These are phyloP conservation scores for Chromosphaera perkinsii DNA, from an alignment of 208 protist genomes.

Conservation along the genomic window DNA sequence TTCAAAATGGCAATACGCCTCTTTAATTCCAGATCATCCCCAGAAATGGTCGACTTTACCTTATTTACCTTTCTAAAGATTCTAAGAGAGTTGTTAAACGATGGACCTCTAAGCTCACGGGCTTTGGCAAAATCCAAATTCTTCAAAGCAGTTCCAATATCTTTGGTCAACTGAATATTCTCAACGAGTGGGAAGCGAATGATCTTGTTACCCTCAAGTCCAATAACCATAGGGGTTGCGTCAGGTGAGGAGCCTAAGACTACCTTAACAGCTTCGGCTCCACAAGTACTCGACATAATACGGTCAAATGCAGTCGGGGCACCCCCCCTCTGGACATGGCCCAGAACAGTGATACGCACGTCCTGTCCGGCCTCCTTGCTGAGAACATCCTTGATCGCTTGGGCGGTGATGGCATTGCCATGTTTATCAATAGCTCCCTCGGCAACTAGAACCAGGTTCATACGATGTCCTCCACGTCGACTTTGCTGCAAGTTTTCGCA, in stretches of 20 bases:
- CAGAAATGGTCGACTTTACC: background rate
- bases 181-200: background rate
- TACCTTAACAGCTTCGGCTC: slow-evolving; percentile 9
- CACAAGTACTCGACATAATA: slow-evolving; percentile 25
- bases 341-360: slow-evolving; percentile 55
- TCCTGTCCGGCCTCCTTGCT: slow-evolving; percentile 38
- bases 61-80: background rate
- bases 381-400: slow-evolving; percentile 34
- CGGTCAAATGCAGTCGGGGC: slow-evolving; percentile 53
- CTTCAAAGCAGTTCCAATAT: background rate
- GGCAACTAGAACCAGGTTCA: slow-evolving; percentile 48
- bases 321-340: slow-evolving; percentile 61
- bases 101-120: slow-evolving; percentile 7
- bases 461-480: slow-evolving; percentile 15
- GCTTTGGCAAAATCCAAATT: slow-evolving; percentile 23
- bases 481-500: slow-evolving; percentile 25
- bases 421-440: slow-evolving; percentile 55
- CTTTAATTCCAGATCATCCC: too few species aligned
- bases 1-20: slow-evolving; percentile 47
- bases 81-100: background rate
- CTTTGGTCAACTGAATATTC: background rate
- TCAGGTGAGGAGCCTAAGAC: slow-evolving; percentile 11
- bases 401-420: slow-evolving; percentile 41
- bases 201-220: background rate
- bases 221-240: slow-evolving; percentile 7